A percentile compares a stretch with the other conserved stretches of the same genome.
These are phyloP conservation scores for Phytopythium aichiense DNA, from an alignment of 352 stramenopile species.

Conservation along the genomic window DNA sequence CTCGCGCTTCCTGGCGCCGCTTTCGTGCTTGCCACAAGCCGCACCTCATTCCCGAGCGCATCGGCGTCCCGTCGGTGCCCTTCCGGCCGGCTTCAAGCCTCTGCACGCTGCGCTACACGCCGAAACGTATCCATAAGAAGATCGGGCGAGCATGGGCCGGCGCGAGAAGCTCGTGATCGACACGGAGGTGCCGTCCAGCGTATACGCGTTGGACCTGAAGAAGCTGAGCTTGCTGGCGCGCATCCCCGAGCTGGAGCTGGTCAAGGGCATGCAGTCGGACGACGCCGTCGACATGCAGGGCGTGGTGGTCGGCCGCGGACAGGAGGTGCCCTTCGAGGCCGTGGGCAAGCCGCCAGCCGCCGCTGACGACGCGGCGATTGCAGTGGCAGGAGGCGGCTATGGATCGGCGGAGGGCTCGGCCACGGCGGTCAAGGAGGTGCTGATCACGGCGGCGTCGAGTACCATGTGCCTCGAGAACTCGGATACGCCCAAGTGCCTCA, in stretches of 20 bases:
- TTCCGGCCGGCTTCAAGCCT: not conserved
- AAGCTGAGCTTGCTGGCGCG: constrained; percentile 59
- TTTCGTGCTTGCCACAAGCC: not conserved
- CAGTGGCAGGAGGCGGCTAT: not conserved
- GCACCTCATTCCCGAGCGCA: not conserved
- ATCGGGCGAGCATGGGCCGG: constrained; percentile 19
- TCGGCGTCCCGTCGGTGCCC: not conserved
- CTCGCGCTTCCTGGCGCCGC: not conserved
- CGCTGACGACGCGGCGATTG: constrained; percentile 9
- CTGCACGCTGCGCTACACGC: not conserved
- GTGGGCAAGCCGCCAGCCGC: constrained; percentile 43
- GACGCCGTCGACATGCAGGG: constrained; percentile 80
- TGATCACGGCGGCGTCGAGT: constrained; percentile 75
- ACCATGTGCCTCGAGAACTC: constrained; percentile 77
- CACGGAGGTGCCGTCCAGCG: constrained; percentile 75
- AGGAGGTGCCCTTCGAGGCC: constrained; percentile 76
- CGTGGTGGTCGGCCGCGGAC: constrained; percentile 69
- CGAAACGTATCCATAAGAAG: not conserved
- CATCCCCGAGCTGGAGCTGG: constrained; percentile 65
- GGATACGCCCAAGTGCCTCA: constrained; percentile 77
- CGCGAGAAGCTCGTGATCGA: constrained; percentile 51
- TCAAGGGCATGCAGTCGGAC: constrained; percentile 67
- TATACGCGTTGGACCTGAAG: constrained; percentile 67
- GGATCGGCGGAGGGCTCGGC: not conserved
- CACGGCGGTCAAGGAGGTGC: constrained; percentile 53